These are phyloP conservation scores for Daldinia bambusicola DNA, from an alignment of 495 filamentous ascomycete genomes.

Conservation along the genomic window DNA sequence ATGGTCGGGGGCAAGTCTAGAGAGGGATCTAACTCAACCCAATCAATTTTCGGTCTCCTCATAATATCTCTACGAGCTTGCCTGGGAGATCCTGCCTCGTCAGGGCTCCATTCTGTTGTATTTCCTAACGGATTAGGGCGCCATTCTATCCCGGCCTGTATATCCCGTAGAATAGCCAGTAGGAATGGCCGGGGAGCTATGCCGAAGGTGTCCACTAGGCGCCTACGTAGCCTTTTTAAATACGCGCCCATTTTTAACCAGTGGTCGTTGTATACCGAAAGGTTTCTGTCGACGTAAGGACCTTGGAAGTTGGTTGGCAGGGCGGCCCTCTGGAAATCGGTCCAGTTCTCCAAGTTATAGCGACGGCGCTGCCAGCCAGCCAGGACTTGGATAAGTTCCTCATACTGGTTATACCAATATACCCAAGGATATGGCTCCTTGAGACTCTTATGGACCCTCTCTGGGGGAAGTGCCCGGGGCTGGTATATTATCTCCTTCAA, in stretches of 20 bases:
- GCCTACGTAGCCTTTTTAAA: conserved; percentile 33
- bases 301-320: conserved; percentile 41
- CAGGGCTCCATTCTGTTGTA: conserved; percentile 10
- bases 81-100: conserved; percentile 1
- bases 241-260: conserved; percentile 44
- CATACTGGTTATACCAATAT: conserved; percentile 29
- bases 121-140: background rate
- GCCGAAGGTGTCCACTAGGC: conserved; percentile 24
- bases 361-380: conserved; percentile 38
- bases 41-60: conserved; percentile 23
- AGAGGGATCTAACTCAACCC: background rate
- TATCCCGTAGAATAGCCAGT: conserved; percentile 44
- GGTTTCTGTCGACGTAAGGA: conserved; percentile 34
- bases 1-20: background rate
- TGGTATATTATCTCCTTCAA: conserved; percentile 39
- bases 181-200: conserved; percentile 44
- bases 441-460: conserved; percentile 9
- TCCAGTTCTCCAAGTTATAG: conserved; percentile 34
- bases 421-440: conserved; percentile 47
- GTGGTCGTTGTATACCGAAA: conserved; percentile 42
- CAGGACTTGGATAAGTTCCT: conserved; percentile 28
- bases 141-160: conserved; percentile 39
- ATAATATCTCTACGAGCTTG: conserved; percentile 40
- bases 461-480: conserved; percentile 27
- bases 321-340: conserved; percentile 33